Conservation (phyloP, 1,139 yeast species). For the Scheffersomyces titani region DNA sequence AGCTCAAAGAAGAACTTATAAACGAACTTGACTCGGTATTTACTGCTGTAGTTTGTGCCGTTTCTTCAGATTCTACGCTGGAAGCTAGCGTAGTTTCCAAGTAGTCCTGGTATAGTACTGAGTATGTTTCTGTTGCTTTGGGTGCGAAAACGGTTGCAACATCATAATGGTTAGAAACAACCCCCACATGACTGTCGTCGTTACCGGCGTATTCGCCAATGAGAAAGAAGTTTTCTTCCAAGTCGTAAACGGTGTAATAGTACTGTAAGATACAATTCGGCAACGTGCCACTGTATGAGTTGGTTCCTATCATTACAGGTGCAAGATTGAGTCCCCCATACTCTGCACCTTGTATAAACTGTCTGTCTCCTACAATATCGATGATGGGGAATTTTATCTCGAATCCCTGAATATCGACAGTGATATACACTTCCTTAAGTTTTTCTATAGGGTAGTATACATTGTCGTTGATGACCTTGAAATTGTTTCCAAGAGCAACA, state of each 20-base stretch:
- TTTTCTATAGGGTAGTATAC: constrained; percentile 7
- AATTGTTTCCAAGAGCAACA: constrained; percentile 12
- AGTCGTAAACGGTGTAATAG: constrained; percentile 21
- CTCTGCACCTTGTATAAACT: constrained; percentile 9
- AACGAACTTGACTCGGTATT: not conserved
- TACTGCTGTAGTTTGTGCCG: not conserved
- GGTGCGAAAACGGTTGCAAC: not conserved
- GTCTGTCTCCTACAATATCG: constrained; percentile 16
- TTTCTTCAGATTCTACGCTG: not conserved
- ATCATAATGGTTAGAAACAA: constrained; percentile 2
- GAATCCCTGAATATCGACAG: constrained; percentile 21
- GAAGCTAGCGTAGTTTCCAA: constrained; percentile 10
- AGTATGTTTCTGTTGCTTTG: constrained; percentile 11
- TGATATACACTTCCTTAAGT: constrained; percentile 5
- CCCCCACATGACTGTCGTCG: not conserved
- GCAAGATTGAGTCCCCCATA: constrained; percentile 15
- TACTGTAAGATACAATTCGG: constrained; percentile 21
- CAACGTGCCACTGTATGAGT: constrained; percentile 17
- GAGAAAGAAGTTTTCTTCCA: constrained; percentile 16
- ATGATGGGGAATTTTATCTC: constrained; percentile 15
- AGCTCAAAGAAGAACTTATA: not conserved
- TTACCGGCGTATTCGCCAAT: constrained; percentile 15
- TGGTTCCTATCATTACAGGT: constrained; percentile 14
- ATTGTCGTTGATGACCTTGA: constrained; percentile 7
- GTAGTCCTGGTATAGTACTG: constrained; percentile 13